Conservation (phyloP, 208 protist species). For the Acanthamoeba rhysodes region DNA sequence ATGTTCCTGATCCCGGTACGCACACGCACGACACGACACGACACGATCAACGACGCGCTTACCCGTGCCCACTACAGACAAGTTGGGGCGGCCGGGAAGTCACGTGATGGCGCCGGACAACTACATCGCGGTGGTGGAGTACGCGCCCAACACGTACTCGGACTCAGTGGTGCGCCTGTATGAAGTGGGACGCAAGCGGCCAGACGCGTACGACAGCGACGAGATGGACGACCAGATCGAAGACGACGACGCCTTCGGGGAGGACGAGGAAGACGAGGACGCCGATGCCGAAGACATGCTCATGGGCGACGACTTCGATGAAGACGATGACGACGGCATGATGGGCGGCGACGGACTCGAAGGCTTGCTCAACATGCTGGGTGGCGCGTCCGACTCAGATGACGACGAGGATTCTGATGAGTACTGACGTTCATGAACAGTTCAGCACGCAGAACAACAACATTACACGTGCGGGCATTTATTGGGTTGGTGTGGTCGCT, state of each 20-base stretch:
- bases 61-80: not conserved
- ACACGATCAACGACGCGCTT: not conserved
- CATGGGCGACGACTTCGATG: not conserved
- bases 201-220: slow-evolving; percentile 73
- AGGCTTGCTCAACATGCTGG: not conserved
- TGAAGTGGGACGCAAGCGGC: slow-evolving; percentile 74
- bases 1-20: slow-evolving; percentile 33
- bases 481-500: no score
- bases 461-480: no score
- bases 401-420: not conserved
- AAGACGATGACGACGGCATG: not conserved
- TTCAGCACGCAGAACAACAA: no score
- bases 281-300: slow-evolving; percentile 62
- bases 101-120: slow-evolving; percentile 54
- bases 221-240: slow-evolving; percentile 64
- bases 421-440: not conserved
- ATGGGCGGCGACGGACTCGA: not conserved
- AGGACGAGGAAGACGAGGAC: slow-evolving; percentile 69
- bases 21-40: not conserved
- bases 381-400: not conserved
- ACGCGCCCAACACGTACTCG: not conserved
- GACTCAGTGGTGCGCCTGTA: slow-evolving; percentile 76
- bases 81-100: not conserved
- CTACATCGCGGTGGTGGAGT: slow-evolving; percentile 67
- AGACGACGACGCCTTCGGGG: slow-evolving; percentile 58